Evolutionary conservation across 805 yeast species (phyloP), one percentile per base, ranked within the genome.

Genomic region (Suhomyces faveliae): DNA sequence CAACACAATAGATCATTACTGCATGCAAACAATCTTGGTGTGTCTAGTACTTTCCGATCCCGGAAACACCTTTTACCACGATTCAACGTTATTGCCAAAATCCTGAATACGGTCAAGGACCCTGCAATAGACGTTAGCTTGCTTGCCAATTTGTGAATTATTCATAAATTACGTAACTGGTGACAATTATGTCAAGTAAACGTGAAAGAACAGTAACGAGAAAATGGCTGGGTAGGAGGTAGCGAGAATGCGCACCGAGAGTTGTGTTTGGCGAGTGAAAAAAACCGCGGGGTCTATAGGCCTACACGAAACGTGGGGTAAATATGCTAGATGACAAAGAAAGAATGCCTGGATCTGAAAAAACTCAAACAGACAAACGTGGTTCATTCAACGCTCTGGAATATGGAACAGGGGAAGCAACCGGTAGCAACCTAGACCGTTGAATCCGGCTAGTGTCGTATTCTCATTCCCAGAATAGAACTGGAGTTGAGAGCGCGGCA

Each of bases 251-350:
- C 40, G 24, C 17, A 37, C 40, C 12, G 7, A 8, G 25, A 17
- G 43, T 11, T 23, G 43, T 15, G 19, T 8, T 9, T 15, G 19
- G 35, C 43, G 43, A 25, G 43, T 24, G 43, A 25, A 24, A 40
- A n/a, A 23, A 40, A 25, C 12, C 23, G 45, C 21, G 45, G 45
- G 45, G 45, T 30, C 12, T 12, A 20, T 30, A 13, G 24, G 40
- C 25, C 40, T 10, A 37, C 20, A 37, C 20, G 40, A 37, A 37
- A 20, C 40, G 40, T 37, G 40, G 40, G 40, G 40, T 37, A 37
- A 37, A 17, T 12, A 35, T 10, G 11, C 35, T 11, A 33, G 21
- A 5, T 17, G n/a, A 13, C 7, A 33, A 33, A 4, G 37, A 33
- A 33, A 33, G 37, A 27, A 27, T 27, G n/a, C n/a, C n/a, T 27